A percentile compares a stretch with the other conserved stretches of the same genome.
These are phyloP conservation scores for Nothophoma quercina DNA, from an alignment of 2,329 filamentous ascomycete species.

Conservation along the genomic window DNA sequence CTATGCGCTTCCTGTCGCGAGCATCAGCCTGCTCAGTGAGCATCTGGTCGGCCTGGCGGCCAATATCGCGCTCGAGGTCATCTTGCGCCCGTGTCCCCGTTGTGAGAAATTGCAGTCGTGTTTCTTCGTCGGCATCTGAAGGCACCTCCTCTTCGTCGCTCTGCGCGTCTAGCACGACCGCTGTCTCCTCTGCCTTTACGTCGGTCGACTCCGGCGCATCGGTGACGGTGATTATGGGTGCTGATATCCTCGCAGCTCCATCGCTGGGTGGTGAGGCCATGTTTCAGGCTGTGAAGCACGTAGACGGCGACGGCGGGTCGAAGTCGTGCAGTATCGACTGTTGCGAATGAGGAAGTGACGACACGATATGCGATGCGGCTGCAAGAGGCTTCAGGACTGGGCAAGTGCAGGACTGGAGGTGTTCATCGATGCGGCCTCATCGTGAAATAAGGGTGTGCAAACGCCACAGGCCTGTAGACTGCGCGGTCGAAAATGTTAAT, in stretches of 20 bases:
- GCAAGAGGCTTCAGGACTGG: too few relatives aligned
- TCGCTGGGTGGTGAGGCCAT: slow-evolving; percentile 23
- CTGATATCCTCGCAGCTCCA: slow-evolving; percentile 14
- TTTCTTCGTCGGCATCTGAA: slow-evolving; percentile 51
- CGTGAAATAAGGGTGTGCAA: neutral
- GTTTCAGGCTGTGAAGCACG: neutral
- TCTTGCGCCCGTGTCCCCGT: slow-evolving; percentile 75
- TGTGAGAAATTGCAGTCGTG: slow-evolving; percentile 49
- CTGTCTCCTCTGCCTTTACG: slow-evolving; percentile 9
- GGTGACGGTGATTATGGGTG: slow-evolving; percentile 19
- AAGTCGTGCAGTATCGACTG: neutral
- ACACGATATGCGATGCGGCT: neutral
- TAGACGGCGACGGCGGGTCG: neutral
- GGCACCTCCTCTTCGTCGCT: slow-evolving; percentile 29
- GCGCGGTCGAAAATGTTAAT: neutral
- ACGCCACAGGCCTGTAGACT: neutral
- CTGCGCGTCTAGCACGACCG: slow-evolving; percentile 18
- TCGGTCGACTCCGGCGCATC: slow-evolving; percentile 15
- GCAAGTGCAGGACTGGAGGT: neutral
- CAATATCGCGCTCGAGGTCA: slow-evolving; percentile 88
- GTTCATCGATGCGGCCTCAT: neutral
- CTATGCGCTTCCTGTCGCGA: slow-evolving; percentile 68
- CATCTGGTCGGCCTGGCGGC: slow-evolving; percentile 67
- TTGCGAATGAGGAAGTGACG: neutral
- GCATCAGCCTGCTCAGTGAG: slow-evolving; percentile 69